These are phyloP conservation scores for Phlebiopsis flavidoalba DNA, from an alignment of 768 basidiomycete species.

Conservation along the genomic window DNA sequence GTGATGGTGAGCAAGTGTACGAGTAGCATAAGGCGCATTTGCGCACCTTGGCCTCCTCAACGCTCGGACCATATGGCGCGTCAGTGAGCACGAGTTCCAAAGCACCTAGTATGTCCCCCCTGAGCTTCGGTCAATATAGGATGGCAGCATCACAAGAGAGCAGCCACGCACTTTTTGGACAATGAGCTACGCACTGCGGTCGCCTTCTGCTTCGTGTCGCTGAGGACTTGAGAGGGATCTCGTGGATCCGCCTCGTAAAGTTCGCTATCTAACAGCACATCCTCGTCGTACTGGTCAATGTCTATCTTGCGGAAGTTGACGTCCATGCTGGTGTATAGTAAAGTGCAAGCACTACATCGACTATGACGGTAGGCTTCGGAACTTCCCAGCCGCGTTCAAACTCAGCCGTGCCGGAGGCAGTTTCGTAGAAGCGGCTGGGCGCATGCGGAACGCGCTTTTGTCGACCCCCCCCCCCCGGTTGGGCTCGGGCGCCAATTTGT, in stretches of 20 bases:
- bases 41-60: constrained; percentile 87
- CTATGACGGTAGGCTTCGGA: too few relatives aligned
- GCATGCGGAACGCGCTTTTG: too few relatives aligned
- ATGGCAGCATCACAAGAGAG: neutral
- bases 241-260: constrained; percentile 85
- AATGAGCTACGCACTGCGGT: constrained; percentile 65
- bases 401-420: too few relatives aligned
- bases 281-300: constrained; percentile 92
- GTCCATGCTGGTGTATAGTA: constrained; percentile 6
- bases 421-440: too few relatives aligned
- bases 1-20: neutral
- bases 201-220: constrained; percentile 74
- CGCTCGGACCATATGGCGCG: constrained; percentile 83
- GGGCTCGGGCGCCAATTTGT: too few relatives aligned
- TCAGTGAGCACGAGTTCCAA: constrained; percentile 66
- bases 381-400: too few relatives aligned
- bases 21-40: neutral
- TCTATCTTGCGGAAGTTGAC: constrained; percentile 81
- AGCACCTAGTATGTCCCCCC: constrained; percentile 75
- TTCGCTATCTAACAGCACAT: constrained; percentile 77
- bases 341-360: neutral
- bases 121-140: constrained; percentile 22
- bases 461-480: too few relatives aligned
- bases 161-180: constrained; percentile 58
- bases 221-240: constrained; percentile 64